These are phyloP conservation scores for Tuber borchii DNA, from an alignment of 495 filamentous ascomycete genomes.

Conservation along the genomic window DNA sequence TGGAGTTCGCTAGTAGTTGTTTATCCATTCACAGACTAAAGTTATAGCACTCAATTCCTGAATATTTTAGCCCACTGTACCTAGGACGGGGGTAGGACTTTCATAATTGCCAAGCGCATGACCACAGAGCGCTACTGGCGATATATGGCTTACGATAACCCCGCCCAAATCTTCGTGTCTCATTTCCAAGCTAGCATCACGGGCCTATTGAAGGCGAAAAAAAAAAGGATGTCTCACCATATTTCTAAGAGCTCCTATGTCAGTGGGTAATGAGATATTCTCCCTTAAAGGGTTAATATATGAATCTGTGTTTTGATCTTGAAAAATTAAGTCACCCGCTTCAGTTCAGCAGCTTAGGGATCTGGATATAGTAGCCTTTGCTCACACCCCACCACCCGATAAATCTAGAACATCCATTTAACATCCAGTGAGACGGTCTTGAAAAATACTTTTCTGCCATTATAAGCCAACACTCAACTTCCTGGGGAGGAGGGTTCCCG, in stretches of 20 bases:
- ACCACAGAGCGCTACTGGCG: not conserved
- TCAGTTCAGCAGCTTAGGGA: not conserved
- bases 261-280: not conserved
- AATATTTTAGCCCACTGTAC: too few species aligned
- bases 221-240: not conserved
- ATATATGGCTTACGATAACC: not conserved
- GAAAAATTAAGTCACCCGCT: not conserved
- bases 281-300: not conserved
- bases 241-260: not conserved
- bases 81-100: not conserved
- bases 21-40: too few species aligned
- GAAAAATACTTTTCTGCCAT: not conserved
- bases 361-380: not conserved
- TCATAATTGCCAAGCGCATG: not conserved
- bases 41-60: too few species aligned
- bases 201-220: not conserved
- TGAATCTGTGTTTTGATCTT: not conserved
- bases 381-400: not conserved
- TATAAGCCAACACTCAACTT: not conserved
- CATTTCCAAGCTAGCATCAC: not conserved
- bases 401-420: not conserved
- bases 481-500: not conserved
- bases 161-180: not conserved
- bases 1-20: too few species aligned
- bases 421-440: not conserved